Conservation (phyloP, 1,284 basidiomycete species). For the Fistulina hepatica region DNA sequence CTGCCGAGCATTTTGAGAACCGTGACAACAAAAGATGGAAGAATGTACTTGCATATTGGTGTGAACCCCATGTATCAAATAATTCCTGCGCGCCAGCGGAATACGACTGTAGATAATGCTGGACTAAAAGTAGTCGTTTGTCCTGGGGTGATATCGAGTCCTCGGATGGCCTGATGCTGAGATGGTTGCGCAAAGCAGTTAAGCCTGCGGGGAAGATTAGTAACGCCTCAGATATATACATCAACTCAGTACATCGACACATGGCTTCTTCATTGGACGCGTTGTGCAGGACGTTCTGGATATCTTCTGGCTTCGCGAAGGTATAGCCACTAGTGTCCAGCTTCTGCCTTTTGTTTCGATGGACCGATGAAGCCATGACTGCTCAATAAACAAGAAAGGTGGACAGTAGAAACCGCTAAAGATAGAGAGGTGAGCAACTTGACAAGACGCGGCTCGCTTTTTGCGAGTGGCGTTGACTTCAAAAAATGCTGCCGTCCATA, state of each 20-base stretch:
- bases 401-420: too few relatives aligned
- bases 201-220: constrained; percentile 27
- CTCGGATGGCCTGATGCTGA: constrained; percentile 37
- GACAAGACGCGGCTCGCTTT: too few relatives aligned
- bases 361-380: too few relatives aligned
- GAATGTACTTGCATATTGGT: constrained; percentile 32
- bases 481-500: too few relatives aligned
- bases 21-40: constrained; percentile 4
- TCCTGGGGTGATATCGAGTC: constrained; percentile 39
- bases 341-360: too few relatives aligned
- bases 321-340: too few relatives aligned
- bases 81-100: constrained; percentile 47
- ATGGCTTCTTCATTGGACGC: constrained; percentile 9
- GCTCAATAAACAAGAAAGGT: too few relatives aligned
- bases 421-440: too few relatives aligned
- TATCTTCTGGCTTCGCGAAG: constrained; percentile 11
- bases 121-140: constrained; percentile 43
- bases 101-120: constrained; percentile 49
- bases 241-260: constrained; percentile 4
- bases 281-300: constrained; percentile 7
- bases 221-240: constrained; percentile 3
- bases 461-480: too few relatives aligned
- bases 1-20: constrained; percentile 20
- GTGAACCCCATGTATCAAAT: constrained; percentile 56
- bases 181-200: constrained; percentile 40